phyloP scores from a whole-genome alignment of 2,329 filamentous ascomycete genomes.

The Penicillium sp. region DNA sequence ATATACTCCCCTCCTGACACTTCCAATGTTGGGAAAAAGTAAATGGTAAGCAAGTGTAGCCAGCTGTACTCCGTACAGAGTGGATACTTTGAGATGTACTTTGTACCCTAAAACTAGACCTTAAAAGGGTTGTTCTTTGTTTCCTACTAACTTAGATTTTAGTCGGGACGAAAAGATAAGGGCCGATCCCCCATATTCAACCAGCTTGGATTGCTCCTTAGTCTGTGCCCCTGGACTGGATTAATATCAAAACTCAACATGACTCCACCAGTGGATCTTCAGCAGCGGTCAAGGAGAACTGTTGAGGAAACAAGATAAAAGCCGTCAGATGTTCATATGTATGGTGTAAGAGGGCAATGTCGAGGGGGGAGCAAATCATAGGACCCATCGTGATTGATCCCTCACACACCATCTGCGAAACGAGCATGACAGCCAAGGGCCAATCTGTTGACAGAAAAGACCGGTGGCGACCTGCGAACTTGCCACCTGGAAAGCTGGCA shows the following conservation, averaged over 20 bases:
- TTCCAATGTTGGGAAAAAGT: not conserved
- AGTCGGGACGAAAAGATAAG: slow-evolving; percentile 9
- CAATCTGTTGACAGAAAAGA: slow-evolving; percentile 12
- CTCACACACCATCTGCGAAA: slow-evolving; percentile 7
- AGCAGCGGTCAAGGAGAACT: slow-evolving; percentile 8
- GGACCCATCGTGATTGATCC: slow-evolving; percentile 3
- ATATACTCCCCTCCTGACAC: not conserved
- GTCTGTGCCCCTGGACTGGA: slow-evolving; percentile 16
- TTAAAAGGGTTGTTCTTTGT: not conserved
- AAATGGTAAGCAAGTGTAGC: not conserved
- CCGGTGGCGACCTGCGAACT: slow-evolving; percentile 10
- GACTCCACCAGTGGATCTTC: slow-evolving; percentile 9
- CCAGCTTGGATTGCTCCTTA: slow-evolving; percentile 18
- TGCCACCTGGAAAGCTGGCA: slow-evolving; percentile 14
- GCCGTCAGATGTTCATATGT: slow-evolving; percentile 3
- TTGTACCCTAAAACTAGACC: slow-evolving; percentile 3
- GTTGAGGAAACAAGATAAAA: not conserved
- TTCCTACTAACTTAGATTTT: slow-evolving; percentile 5
- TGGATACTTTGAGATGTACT: not conserved
- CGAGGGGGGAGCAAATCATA: not conserved
- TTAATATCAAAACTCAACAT: slow-evolving; percentile 8
- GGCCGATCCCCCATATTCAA: slow-evolving; percentile 15
- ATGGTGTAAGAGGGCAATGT: not conserved
- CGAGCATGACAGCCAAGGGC: not conserved
- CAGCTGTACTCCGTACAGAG: not conserved